phyloP scores from a whole-genome alignment of 192 early-diverging fungal species.

The Gigaspora rosea region DNA sequence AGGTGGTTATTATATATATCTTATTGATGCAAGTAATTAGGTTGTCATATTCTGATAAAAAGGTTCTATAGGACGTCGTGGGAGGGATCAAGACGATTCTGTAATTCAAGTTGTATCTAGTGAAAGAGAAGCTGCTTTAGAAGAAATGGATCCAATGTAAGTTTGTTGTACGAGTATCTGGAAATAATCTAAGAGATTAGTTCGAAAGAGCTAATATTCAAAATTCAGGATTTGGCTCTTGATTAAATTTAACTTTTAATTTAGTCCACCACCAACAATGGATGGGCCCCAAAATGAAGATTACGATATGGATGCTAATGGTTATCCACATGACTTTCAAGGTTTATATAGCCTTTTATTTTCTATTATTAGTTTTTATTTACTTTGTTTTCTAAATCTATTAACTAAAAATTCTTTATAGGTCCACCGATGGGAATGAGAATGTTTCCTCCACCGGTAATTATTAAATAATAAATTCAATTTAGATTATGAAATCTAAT shows the following conservation, averaged over 20 bases:
- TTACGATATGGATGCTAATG: conserved; percentile 18
- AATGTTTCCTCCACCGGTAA: conserved; percentile 31
- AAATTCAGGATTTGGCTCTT: neutral
- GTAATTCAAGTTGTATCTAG: conserved; percentile 37
- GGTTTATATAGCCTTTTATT: neutral
- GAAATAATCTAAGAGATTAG: neutral
- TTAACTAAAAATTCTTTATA: neutral
- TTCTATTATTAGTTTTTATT: neutral
- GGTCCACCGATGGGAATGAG: conserved; percentile 31
- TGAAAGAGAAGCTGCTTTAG: conserved; percentile 36
- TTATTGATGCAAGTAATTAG: neutral
- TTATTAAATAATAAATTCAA: neutral
- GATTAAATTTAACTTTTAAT: neutral
- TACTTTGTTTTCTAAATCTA: neutral
- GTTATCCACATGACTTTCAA: conserved; percentile 30
- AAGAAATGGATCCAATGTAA: conserved; percentile 37
- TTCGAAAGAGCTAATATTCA: neutral
- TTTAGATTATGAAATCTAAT: neutral
- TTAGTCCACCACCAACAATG: conserved; percentile 22
- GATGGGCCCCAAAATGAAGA: conserved; percentile 20
- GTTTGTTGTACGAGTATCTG: neutral
- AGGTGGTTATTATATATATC: neutral
- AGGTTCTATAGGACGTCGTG: conserved; percentile 29
- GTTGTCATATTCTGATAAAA: neutral
- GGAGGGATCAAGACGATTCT: conserved; percentile 35